Evolutionary conservation across 768 basidiomycete genomes (phyloP).

Genomic region (Panaeolus papilionaceus): DNA sequence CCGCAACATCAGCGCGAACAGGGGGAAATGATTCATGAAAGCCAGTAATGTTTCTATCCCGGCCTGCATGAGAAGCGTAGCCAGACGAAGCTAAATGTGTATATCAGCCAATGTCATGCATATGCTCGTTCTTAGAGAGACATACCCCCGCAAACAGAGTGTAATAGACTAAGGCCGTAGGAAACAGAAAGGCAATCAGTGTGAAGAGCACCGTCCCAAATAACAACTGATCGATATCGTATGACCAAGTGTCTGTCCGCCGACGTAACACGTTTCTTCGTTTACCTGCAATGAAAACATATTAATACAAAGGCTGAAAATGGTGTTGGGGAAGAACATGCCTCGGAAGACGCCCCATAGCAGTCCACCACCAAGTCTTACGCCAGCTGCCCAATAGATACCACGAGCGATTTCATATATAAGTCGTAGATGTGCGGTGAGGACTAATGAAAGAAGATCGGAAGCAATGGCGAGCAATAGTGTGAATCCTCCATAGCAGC

Average conservation of each 20-base stretch:
- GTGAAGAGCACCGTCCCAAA: constrained; percentile 93
- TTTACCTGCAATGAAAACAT: constrained; percentile 63
- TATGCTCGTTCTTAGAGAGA: not conserved
- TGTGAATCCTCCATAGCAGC: constrained; percentile 61
- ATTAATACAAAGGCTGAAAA: not conserved
- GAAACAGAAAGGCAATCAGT: constrained; percentile 78
- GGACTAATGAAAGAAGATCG: constrained; percentile 63
- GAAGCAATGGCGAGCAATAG: constrained; percentile 68
- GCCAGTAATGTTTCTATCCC: constrained; percentile 68
- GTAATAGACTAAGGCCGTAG: constrained; percentile 90
- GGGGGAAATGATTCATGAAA: constrained; percentile 91
- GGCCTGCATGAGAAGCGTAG: constrained; percentile 64
- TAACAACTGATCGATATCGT: constrained; percentile 93
- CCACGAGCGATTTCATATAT: constrained; percentile 69
- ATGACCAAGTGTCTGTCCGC: constrained; percentile 89
- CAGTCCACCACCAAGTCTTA: constrained; percentile 60
- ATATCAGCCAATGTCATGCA: constrained; percentile 51
- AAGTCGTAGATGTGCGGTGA: constrained; percentile 75
- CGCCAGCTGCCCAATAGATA: constrained; percentile 63
- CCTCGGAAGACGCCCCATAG: constrained; percentile 94
- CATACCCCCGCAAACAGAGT: constrained; percentile 74
- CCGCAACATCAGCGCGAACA: constrained; percentile 87
- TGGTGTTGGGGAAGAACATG: constrained; percentile 31
- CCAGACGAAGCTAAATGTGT: constrained; percentile 34
- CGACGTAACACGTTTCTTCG: constrained; percentile 86